These are phyloP conservation scores for Thoreauomyces humboldtii DNA, from an alignment of 192 early-diverging fungal genomes.

Conservation along the genomic window DNA sequence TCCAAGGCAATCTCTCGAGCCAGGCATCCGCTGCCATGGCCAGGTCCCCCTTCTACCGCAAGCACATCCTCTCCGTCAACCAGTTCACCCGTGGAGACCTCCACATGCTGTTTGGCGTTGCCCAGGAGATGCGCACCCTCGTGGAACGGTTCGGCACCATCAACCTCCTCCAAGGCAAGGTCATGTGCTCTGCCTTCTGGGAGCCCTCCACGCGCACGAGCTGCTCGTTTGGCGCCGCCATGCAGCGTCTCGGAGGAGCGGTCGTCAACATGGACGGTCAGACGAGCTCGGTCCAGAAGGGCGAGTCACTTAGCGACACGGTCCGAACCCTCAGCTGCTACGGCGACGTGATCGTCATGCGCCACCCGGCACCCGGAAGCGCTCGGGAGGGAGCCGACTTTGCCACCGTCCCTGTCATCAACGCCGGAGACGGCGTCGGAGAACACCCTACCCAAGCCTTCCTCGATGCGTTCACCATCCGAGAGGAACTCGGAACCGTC, in stretches of 20 bases:
- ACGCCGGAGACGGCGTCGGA: slow-evolving; percentile 94
- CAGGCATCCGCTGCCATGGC: slow-evolving; percentile 54
- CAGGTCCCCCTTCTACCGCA: slow-evolving; percentile 84
- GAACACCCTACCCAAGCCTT: slow-evolving; percentile 99
- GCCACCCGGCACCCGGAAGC: slow-evolving; percentile 89
- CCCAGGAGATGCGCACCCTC: slow-evolving; percentile 92
- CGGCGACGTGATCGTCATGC: slow-evolving; percentile 87
- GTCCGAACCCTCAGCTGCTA: slow-evolving; percentile 92
- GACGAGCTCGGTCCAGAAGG: slow-evolving; percentile 91
- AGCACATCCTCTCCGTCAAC: slow-evolving; percentile 87
- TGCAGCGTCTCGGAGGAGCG: slow-evolving; percentile 86
- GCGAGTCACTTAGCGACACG: slow-evolving; percentile 92
- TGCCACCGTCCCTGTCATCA: slow-evolving; percentile 89
- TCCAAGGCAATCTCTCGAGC: slow-evolving; percentile 41
- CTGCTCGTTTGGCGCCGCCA: slow-evolving; percentile 92
- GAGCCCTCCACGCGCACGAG: slow-evolving; percentile 95
- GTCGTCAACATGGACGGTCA: slow-evolving; percentile 83
- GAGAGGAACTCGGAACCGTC: slow-evolving; percentile 88
- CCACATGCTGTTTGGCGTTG: slow-evolving; percentile 91
- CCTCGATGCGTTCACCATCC: slow-evolving; percentile 92
- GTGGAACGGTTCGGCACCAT: slow-evolving; percentile 88
- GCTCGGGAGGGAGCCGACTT: slow-evolving; percentile 80
- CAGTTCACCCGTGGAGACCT: slow-evolving; percentile 92
- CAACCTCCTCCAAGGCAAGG: slow-evolving; percentile 83
- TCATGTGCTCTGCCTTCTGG: slow-evolving; percentile 93